Evolutionary conservation across 371 early-diverging fungal genomes (phyloP).

Genomic region (Mortierella sp.): DNA sequence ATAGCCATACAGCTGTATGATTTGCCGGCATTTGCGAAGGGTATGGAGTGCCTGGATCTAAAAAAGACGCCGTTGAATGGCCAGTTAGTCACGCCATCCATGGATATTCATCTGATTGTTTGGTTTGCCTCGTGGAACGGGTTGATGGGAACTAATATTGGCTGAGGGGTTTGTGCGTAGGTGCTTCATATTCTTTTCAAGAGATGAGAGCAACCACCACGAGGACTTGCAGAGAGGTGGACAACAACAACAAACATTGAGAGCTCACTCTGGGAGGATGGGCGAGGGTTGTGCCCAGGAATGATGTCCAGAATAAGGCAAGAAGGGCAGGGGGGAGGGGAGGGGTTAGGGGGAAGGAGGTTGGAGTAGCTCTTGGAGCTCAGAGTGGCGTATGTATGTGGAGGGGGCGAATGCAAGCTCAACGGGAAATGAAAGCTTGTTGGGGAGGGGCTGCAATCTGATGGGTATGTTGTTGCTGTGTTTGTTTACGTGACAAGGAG

Average conservation of each 20-base stretch:
- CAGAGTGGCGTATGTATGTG: background rate
- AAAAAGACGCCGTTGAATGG: background rate
- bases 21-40: conserved; percentile 48
- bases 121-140: too few relatives aligned
- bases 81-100: conserved; percentile 5
- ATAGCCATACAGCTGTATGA: conserved; percentile 52
- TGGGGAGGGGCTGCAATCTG: conserved; percentile 10
- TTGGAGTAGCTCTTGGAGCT: background rate
- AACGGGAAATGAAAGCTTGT: conserved; percentile 3
- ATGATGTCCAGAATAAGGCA: conserved; percentile 43
- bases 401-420: background rate
- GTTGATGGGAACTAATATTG: background rate
- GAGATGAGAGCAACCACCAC: conserved; percentile 15
- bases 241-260: background rate
- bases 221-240: background rate
- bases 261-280: background rate
- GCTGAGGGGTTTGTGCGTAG: too few relatives aligned
- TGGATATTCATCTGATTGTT: too few relatives aligned
- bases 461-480: background rate
- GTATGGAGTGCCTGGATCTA: conserved; percentile 51
- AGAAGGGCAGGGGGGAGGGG: conserved; percentile 5
- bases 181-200: too few relatives aligned
- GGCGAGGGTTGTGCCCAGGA: too few relatives aligned
- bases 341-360: background rate
- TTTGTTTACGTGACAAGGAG: too few relatives aligned